Evolutionary conservation across 1,284 basidiomycete species (phyloP).

Genomic region (Ustilago loliicola): DNA sequence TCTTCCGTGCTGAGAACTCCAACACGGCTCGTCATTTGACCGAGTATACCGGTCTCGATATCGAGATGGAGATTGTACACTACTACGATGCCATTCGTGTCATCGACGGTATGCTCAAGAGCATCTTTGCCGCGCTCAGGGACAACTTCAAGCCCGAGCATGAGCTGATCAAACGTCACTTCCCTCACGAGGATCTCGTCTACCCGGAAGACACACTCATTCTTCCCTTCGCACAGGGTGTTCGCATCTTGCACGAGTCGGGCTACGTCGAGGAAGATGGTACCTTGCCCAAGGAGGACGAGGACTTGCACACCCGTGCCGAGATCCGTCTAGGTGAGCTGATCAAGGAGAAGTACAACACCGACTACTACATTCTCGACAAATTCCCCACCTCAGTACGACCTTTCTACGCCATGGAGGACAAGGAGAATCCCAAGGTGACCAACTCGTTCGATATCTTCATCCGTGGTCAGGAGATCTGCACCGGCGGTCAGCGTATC

Average conservation of each 20-base stretch:
- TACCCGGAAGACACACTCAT: constrained; percentile 72
- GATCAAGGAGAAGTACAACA: constrained; percentile 91
- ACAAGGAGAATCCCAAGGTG: constrained; percentile 73
- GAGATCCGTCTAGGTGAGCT: constrained; percentile 91
- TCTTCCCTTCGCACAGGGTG: constrained; percentile 87
- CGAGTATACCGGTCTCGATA: constrained; percentile 67
- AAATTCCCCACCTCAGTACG: constrained; percentile 79
- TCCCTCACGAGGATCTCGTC: constrained; percentile 62
- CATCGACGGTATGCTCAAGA: constrained; percentile 67
- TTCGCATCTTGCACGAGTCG: constrained; percentile 76
- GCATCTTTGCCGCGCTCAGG: constrained; percentile 57
- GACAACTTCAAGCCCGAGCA: constrained; percentile 50
- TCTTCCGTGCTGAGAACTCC: constrained; percentile 68
- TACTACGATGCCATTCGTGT: constrained; percentile 66
- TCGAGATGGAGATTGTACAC: constrained; percentile 67
- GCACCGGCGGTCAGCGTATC: constrained; percentile 69
- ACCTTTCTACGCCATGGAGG: constrained; percentile 83
- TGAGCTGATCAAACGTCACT: constrained; percentile 57
- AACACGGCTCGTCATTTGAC: constrained; percentile 68
- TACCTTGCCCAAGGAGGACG: constrained; percentile 58
- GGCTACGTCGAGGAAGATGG: constrained; percentile 66
- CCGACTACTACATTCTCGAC: constrained; percentile 76
- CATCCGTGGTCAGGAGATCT: constrained; percentile 69
- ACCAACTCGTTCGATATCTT: constrained; percentile 69
- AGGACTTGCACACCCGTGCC: constrained; percentile 81